These are phyloP conservation scores for Skeletonema grethae DNA, from an alignment of 108 stramenopile genomes.

Conservation along the genomic window DNA sequence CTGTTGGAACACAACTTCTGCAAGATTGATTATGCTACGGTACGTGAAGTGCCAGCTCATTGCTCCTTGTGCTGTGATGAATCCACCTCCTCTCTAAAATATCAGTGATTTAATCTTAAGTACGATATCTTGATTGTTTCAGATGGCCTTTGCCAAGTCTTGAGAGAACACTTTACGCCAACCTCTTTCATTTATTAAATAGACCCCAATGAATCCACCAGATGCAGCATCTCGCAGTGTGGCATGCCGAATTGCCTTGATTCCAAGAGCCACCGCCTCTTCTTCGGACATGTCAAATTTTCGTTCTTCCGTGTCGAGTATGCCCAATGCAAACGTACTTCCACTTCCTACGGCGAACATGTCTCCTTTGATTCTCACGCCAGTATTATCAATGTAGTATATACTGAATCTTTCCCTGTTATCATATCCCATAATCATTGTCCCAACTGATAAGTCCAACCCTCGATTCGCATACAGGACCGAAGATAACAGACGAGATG, in stretches of 20 bases:
- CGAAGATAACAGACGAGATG: constrained; percentile 70
- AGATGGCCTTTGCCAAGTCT: constrained; percentile 59
- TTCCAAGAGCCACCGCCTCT: constrained; percentile 82
- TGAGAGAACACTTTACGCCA: constrained; percentile 84
- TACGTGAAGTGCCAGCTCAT: too few relatives aligned
- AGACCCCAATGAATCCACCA: constrained; percentile 89
- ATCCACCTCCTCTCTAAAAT: too few relatives aligned
- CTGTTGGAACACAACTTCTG: too few relatives aligned
- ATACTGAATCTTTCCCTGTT: constrained; percentile 64
- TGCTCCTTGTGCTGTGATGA: too few relatives aligned
- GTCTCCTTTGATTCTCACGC: constrained; percentile 77
- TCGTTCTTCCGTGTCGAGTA: constrained; percentile 72
- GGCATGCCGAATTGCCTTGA: constrained; percentile 88
- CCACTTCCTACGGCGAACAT: constrained; percentile 88
- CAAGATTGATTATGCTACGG: too few relatives aligned
- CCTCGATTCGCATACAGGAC: constrained; percentile 62
- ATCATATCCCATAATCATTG: constrained; percentile 87
- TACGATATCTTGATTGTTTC: not conserved
- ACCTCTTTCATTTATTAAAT: constrained; percentile 70
- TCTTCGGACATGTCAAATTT: constrained; percentile 68
- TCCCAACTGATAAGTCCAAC: constrained; percentile 74
- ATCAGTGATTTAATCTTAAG: too few relatives aligned
- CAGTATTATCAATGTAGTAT: constrained; percentile 87
- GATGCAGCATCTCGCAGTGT: constrained; percentile 87
- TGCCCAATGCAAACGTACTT: constrained; percentile 86